Conservation (phyloP, 768 basidiomycete species). For the Antrodiella citrinella region DNA sequence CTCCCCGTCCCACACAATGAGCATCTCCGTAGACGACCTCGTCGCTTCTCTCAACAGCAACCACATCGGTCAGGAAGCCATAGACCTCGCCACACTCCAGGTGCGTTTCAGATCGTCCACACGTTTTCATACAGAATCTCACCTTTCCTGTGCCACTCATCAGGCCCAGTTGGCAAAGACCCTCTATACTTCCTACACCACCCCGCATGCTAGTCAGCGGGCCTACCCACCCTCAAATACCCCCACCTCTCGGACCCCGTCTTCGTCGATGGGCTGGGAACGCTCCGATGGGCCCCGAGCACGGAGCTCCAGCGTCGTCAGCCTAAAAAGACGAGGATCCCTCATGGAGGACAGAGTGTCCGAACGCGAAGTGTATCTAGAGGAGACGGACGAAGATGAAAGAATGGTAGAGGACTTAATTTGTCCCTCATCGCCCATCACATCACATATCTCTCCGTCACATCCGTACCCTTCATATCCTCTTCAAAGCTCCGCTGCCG, state of each 20-base stretch:
- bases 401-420: constrained; percentile 39
- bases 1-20: constrained; percentile 26
- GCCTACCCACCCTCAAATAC: constrained; percentile 16
- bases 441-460: constrained; percentile 4
- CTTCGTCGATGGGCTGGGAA: constrained; percentile 18
- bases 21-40: constrained; percentile 42
- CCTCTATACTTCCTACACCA: constrained; percentile 21
- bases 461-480: constrained; percentile 7
- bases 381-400: constrained; percentile 38
- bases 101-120: constrained; percentile 21
- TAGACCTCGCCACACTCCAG: constrained; percentile 41
- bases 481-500: constrained; percentile 4
- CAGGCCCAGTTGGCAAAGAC: constrained; percentile 42
- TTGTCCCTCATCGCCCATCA: constrained; percentile 23
- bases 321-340: constrained; percentile 14
- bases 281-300: constrained; percentile 15
- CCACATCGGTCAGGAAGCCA: constrained; percentile 48
- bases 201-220: constrained; percentile 12
- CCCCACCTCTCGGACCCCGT: constrained; percentile 20
- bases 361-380: constrained; percentile 23
- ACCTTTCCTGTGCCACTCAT: not conserved
- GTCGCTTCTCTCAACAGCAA: constrained; percentile 36
- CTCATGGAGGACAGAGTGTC: constrained; percentile 11
- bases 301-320: constrained; percentile 23
- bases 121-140: constrained; percentile 14